A percentile compares a stretch with the other conserved stretches of the same genome.
Evolutionary conservation across 2,329 filamentous ascomycete species (phyloP).

Genomic region (Trichoderma cornu-damae): DNA sequence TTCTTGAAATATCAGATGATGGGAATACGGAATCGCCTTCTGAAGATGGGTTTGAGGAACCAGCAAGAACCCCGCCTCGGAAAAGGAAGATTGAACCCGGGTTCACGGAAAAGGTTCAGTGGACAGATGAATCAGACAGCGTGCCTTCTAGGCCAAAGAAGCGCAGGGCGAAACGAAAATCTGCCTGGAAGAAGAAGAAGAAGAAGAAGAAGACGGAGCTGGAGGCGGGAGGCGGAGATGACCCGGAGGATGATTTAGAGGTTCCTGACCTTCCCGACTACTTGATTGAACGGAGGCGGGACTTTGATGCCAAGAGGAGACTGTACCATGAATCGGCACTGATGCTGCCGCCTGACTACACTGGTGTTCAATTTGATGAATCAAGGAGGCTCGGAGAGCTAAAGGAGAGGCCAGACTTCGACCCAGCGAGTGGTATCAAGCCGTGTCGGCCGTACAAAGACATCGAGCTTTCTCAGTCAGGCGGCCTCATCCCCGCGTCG

Average conservation of each 20-base stretch:
- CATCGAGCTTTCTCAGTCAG: constrained; percentile 67
- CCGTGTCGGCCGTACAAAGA: constrained; percentile 69
- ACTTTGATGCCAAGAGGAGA: constrained; percentile 60
- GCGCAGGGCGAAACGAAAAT: constrained; percentile 28
- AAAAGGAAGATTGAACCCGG: constrained; percentile 38
- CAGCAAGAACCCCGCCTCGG: constrained; percentile 15
- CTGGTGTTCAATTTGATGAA: constrained; percentile 65
- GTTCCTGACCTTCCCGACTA: constrained; percentile 66
- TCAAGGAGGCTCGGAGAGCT: constrained; percentile 33
- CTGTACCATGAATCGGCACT: constrained; percentile 62
- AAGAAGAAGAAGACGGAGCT: constrained; percentile 27
- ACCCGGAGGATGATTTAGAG: constrained; percentile 41
- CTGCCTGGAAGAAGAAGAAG: constrained; percentile 28
- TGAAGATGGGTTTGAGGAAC: constrained; percentile 16
- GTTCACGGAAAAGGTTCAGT: constrained; percentile 43
- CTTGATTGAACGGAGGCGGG: constrained; percentile 59
- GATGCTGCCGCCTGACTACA: constrained; percentile 70
- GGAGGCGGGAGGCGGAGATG: constrained; percentile 30
- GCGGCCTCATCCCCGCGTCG: constrained; percentile 76
- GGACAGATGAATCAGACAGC: constrained; percentile 56
- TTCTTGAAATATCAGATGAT: constrained; percentile 29
- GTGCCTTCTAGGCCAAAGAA: constrained; percentile 53
- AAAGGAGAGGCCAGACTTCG: constrained; percentile 65
- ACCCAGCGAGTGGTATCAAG: constrained; percentile 48
- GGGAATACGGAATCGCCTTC: constrained; percentile 23